Evolutionary conservation across 2,329 filamentous ascomycete genomes (phyloP), one percentile per base, ranked within the genome.

Genomic region (Trichoderma afroharzianum): DNA sequence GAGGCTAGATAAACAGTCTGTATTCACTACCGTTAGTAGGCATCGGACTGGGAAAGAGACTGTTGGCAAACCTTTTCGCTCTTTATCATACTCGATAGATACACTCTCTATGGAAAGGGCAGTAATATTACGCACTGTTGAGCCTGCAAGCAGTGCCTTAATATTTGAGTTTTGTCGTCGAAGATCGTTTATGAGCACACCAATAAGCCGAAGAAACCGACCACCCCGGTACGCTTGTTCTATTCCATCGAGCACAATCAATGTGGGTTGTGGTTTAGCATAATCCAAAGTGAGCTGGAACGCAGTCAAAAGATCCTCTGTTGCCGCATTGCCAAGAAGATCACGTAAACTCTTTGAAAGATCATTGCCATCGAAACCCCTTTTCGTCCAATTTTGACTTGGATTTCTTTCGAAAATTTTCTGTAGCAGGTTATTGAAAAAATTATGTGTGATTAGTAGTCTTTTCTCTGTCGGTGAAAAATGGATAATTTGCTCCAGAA

Each of bases 31-130:
- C 3, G 7, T 32, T 14, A 30, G 24, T 6, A 11, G 2, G 5
- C 3, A 24, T 8, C 7, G 9, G 9, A 3, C 0, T 7, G 4
- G 0, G 3, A 21, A 3, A 15, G 1, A 8, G 28, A 3, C 3
- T 32, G 0, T 0, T 4, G 7, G 11, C n/a, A 7, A 6, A 63
- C 62, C 39, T 50, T 12, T 21, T 15, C 28, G 28, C 15, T 64
- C 62, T 5, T 64, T 64, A 26, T 64, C 28, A 24, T 53, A 11
- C 18, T 33, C 62, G 2, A 63, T 50, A 8, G 2, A 5, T 2
- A 32, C 0, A 21, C n/a, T 15, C 0, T 15, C 6, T 24, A 8
- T 18, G 3, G 12, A 32, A 6, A 6, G 12, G 0, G 0, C 2
- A 12, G 3, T 15, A 9, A 21, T 5, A 0, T 24, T 5, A 9